Evolutionary conservation across 106 monocot genomes (phyloP).

Genomic region (Gastrodia elata): DNA sequence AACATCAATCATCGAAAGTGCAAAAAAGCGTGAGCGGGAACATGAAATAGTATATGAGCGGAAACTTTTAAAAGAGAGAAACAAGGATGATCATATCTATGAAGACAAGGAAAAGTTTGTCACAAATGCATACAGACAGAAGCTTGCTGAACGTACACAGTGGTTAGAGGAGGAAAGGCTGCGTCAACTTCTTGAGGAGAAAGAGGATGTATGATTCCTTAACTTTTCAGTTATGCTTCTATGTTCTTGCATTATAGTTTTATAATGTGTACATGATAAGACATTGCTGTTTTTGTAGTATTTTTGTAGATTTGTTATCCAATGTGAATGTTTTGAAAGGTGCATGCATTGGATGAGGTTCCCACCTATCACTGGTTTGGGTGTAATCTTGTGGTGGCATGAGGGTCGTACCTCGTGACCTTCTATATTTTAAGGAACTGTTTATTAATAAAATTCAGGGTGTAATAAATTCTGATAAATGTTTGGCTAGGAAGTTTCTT

Average conservation of each 20-base stretch:
- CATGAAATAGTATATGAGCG: constrained; percentile 85
- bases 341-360: too few species aligned
- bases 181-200: constrained; percentile 65
- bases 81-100: constrained; percentile 83
- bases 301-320: too few species aligned
- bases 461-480: too few species aligned
- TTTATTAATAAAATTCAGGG: too few species aligned
- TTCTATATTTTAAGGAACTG: too few species aligned
- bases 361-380: too few species aligned
- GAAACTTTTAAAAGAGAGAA: constrained; percentile 77
- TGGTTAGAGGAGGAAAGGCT: constrained; percentile 81
- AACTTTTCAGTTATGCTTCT: neutral
- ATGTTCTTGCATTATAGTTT: neutral
- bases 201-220: constrained; percentile 73
- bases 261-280: neutral
- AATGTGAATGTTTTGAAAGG: too few species aligned
- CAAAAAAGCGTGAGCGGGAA: constrained; percentile 65
- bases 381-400: too few species aligned
- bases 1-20: constrained; percentile 50
- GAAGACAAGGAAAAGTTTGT: constrained; percentile 90
- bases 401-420: too few species aligned
- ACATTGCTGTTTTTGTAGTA: neutral
- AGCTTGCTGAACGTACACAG: constrained; percentile 70
- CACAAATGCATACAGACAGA: constrained; percentile 80
- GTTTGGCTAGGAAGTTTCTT: too few species aligned